phyloP scores from a whole-genome alignment of 106 monocot species.

The Hemerocallis citrina region DNA sequence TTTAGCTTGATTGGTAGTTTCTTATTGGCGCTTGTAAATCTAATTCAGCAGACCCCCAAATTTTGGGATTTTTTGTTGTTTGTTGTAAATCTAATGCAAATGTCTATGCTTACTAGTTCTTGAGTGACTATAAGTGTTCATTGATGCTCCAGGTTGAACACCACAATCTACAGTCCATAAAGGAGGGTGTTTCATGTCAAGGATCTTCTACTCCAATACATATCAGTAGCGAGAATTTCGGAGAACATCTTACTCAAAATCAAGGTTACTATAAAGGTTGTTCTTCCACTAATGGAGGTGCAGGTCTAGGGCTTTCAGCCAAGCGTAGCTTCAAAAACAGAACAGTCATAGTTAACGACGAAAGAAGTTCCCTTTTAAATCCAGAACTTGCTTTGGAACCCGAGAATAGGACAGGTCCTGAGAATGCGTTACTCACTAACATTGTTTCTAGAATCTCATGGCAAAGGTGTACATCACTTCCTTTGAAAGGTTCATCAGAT shows the following conservation, averaged over 20 bases:
- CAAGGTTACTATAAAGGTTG: conserved; percentile 6
- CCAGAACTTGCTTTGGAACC: conserved; percentile 15
- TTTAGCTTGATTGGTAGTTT: no score
- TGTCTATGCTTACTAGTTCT: no score
- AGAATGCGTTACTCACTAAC: conserved; percentile 21
- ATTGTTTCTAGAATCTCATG: conserved; percentile 27
- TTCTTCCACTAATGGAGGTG: conserved; percentile 17
- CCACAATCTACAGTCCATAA: conserved; percentile 5
- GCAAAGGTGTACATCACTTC: conserved; percentile 41
- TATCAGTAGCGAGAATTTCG: not conserved
- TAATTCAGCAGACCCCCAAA: no score
- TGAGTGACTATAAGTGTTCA: not conserved
- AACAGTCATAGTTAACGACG: conserved; percentile 10
- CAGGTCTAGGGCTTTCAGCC: conserved; percentile 1
- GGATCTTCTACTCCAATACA: conserved; percentile 7
- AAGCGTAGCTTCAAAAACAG: conserved; percentile 33
- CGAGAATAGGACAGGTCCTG: conserved; percentile 3
- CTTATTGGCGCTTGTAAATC: no score
- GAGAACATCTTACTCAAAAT: not conserved
- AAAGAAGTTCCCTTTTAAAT: conserved; percentile 33
- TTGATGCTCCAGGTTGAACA: conserved; percentile 11
- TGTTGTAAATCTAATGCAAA: no score
- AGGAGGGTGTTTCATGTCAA: conserved; percentile 12
- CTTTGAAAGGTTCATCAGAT: conserved; percentile 14
- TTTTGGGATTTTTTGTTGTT: no score